A percentile compares a stretch with the other conserved stretches of the same genome.
Evolutionary conservation across 805 yeast species (phyloP).

Genomic region (Wickerhamiella azymoides): DNA sequence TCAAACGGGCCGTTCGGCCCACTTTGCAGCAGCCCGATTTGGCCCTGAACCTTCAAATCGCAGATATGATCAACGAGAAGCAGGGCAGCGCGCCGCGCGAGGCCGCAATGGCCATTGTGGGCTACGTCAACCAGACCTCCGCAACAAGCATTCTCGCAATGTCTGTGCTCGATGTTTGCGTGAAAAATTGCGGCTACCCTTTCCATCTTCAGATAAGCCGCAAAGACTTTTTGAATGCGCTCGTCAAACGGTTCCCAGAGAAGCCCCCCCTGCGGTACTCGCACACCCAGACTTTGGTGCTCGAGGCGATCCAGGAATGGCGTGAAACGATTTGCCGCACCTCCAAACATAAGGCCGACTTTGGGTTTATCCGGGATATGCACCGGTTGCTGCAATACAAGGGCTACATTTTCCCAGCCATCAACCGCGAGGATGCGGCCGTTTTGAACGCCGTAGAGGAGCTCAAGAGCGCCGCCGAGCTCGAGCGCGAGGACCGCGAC

Average conservation of each 20-base stretch:
- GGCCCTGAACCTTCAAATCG: constrained; percentile 77
- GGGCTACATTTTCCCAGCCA: constrained; percentile 88
- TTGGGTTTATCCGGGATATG: constrained; percentile 90
- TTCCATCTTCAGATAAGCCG: constrained; percentile 89
- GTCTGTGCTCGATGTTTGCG: constrained; percentile 65
- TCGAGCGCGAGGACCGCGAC: constrained; percentile 80
- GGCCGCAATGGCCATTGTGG: constrained; percentile 77
- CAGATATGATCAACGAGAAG: constrained; percentile 84
- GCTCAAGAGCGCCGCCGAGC: constrained; percentile 75
- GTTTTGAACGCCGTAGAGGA: constrained; percentile 83
- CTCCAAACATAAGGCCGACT: constrained; percentile 78
- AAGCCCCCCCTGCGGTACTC: constrained; percentile 80
- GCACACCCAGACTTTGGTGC: constrained; percentile 66
- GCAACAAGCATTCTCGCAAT: constrained; percentile 77
- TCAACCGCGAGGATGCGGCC: constrained; percentile 80
- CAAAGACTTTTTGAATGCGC: constrained; percentile 84
- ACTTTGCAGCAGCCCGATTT: constrained; percentile 75
- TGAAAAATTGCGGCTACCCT: constrained; percentile 96
- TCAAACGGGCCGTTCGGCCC: constrained; percentile 77
- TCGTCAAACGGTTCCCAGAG: constrained; percentile 88
- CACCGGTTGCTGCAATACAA: constrained; percentile 77
- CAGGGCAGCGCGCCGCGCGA: constrained; percentile 86
- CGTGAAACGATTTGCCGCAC: constrained; percentile 85
- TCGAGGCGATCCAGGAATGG: constrained; percentile 95
- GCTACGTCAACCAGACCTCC: constrained; percentile 67